Base-by-base conservation (phyloP, 2,329 filamentous ascomycete species). In the Coniella vitis region DNA sequence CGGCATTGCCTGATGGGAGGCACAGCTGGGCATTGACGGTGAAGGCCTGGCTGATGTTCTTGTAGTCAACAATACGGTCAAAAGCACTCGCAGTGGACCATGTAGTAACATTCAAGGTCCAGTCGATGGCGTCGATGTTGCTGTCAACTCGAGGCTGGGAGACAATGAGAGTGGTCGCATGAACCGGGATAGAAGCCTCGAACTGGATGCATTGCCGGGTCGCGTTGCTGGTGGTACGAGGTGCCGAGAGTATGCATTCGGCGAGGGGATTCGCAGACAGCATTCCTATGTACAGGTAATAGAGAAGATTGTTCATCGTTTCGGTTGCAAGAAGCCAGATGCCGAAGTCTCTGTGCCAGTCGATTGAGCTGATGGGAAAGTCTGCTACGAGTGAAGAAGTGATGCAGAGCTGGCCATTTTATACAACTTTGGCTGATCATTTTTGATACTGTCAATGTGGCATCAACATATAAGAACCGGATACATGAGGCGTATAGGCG, bases 41-140 rank as follows among this genome's bases (percentile, higher is more conserved):
- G 48, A 55, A 60, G 3, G 50, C 52, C 9, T 39, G 35, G 20
- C 53, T 47, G 40, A 58, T 45, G 20, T 48, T 34, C 3, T 52
- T 34, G 16, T 29, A n/a, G 10, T 56, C 54, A 10, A 43, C 29
- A 31, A 48, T 25, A 35, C 47, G 56, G 16, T 25, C 25, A n/a
- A 22, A 20, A n/a, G 19, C 37, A 21, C 40, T 14, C 41, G 47
- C 34, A 38, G 43, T 45, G 19, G 45, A 41, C 54, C 54, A 58
- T 21, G 55, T 54, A 19, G 54, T 57, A 19, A 55, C 38, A 47
- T 56, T 50, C 32, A 54, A 47, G 14, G 52, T 45, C 56, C 56
- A 63, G 45, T 57, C 54, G n/a, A 56, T 52, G n/a, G 57, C 60
- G 10, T 62, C 55, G 32, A 58, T 56, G 42, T 55, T 58, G 54